A percentile compares a stretch with the other conserved stretches of the same genome.
Conservation (phyloP, 2,329 filamentous ascomycete species). For the Venturia effusa region DNA sequence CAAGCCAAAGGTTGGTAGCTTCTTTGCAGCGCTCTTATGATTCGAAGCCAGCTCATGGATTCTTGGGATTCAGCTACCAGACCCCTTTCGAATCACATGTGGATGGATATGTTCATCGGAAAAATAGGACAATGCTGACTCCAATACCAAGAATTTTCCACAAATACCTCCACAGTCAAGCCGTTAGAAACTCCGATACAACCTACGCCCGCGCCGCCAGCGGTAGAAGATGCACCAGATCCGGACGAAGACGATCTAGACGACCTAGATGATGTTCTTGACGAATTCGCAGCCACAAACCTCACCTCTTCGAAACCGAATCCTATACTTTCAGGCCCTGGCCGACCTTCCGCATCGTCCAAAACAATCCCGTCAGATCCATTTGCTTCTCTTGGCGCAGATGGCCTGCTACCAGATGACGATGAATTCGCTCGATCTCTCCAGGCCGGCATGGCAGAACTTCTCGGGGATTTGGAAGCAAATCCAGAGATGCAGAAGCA, state of each 20-base stretch:
- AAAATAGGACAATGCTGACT: background rate
- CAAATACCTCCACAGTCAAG: background rate
- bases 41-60: background rate
- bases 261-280: conserved; percentile 88
- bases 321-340: conserved; percentile 13
- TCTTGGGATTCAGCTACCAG: background rate
- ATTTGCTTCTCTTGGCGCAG: conserved; percentile 22
- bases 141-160: background rate
- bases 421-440: conserved; percentile 76
- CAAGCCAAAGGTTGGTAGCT: background rate
- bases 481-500: conserved; percentile 61
- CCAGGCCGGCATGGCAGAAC: conserved; percentile 79
- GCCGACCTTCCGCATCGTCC: conserved; percentile 17
- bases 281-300: conserved; percentile 69
- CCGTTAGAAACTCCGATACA: background rate
- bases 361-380: conserved; percentile 15
- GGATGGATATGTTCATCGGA: background rate
- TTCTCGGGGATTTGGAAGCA: conserved; percentile 59
- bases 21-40: background rate
- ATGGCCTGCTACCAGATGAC: conserved; percentile 32
- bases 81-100: background rate
- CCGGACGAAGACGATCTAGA: conserved; percentile 89
- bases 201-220: background rate
- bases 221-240: conserved; percentile 52
- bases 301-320: conserved; percentile 36